phyloP scores from a whole-genome alignment of 2,329 filamentous ascomycete species.

The Colletotrichum shisoi region DNA sequence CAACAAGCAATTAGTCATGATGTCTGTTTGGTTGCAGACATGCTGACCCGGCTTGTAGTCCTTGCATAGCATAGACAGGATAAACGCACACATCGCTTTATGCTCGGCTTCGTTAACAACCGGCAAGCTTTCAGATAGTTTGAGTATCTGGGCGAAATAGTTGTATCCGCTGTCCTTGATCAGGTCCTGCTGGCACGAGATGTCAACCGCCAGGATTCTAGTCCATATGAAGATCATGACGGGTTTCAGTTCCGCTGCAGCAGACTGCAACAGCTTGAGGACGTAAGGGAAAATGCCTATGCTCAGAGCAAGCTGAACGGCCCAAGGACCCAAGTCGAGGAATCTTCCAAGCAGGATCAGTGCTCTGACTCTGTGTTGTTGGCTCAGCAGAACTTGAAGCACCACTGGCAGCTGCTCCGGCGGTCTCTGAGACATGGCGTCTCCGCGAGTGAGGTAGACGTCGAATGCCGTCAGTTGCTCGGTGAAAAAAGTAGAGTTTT shows the following conservation, averaged over 20 bases:
- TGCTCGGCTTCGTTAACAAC: slow-evolving; percentile 88
- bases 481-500: slow-evolving; percentile 94
- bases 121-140: slow-evolving; percentile 81
- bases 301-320: slow-evolving; percentile 94
- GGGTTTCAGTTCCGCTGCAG: slow-evolving; percentile 91
- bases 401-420: slow-evolving; percentile 97
- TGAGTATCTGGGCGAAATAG: slow-evolving; percentile 94
- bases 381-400: slow-evolving; percentile 91
- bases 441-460: slow-evolving; percentile 84
- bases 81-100: slow-evolving; percentile 98
- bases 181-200: slow-evolving; percentile 90
- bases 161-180: slow-evolving; percentile 97
- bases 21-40: slow-evolving; percentile 87
- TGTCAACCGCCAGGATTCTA: slow-evolving; percentile 90
- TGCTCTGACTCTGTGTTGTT: slow-evolving; percentile 90
- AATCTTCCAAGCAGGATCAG: slow-evolving; percentile 93
- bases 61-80: slow-evolving; percentile 96
- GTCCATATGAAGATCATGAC: slow-evolving; percentile 99
- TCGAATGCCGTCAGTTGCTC: slow-evolving; percentile 98
- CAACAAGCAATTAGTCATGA: slow-evolving; percentile 85
- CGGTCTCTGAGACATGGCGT: slow-evolving; percentile 81
- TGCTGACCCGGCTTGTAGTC: slow-evolving; percentile 90
- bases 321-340: slow-evolving; percentile 94
- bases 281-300: slow-evolving; percentile 99
- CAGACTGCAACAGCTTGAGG: slow-evolving; percentile 94